Percentiles rank a stretch among this genome's conserved stretches.
phyloP scores from a whole-genome alignment of 1,284 basidiomycete species.

The Ustilago sp. region DNA sequence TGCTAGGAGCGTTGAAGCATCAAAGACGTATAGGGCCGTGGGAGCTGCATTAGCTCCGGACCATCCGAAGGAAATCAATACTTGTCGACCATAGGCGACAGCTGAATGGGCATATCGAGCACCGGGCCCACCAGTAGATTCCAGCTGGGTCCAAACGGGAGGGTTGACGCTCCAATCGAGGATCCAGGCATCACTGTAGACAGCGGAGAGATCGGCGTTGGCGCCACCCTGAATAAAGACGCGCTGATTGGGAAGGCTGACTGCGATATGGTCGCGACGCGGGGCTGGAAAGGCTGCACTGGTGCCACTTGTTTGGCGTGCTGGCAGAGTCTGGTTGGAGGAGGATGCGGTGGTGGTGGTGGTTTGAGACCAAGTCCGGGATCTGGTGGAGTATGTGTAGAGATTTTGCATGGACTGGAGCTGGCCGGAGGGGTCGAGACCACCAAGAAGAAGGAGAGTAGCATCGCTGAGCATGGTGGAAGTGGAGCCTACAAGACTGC shows the following conservation, averaged over 20 bases:
- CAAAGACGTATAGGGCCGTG: conserved; percentile 49
- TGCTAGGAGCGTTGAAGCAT: conserved; percentile 26
- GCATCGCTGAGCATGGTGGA: conserved; percentile 61
- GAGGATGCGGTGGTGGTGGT: conserved; percentile 18
- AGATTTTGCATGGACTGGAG: conserved; percentile 54
- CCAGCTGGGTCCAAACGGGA: conserved; percentile 54
- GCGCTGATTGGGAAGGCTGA: conserved; percentile 55
- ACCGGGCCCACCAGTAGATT: conserved; percentile 40
- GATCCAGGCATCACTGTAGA: conserved; percentile 63
- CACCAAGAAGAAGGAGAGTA: conserved; percentile 58
- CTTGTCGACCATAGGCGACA: conserved; percentile 56
- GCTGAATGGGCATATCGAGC: conserved; percentile 60
- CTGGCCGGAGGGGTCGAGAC: conserved; percentile 42
- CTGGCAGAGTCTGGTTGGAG: background rate
- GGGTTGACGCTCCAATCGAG: conserved; percentile 61
- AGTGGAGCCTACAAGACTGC: conserved; percentile 50
- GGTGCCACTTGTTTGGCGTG: background rate
- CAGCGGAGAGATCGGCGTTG: conserved; percentile 53
- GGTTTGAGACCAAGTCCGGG: conserved; percentile 42
- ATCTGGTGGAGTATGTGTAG: conserved; percentile 41
- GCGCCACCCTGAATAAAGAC: conserved; percentile 65
- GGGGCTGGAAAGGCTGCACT: conserved; percentile 40
- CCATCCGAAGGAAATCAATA: conserved; percentile 61
- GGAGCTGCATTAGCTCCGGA: conserved; percentile 53
- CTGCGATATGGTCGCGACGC: conserved; percentile 60